Evolutionary conservation across 2,329 filamentous ascomycete genomes (phyloP).

Genomic region (Phialocephala subalpina): DNA sequence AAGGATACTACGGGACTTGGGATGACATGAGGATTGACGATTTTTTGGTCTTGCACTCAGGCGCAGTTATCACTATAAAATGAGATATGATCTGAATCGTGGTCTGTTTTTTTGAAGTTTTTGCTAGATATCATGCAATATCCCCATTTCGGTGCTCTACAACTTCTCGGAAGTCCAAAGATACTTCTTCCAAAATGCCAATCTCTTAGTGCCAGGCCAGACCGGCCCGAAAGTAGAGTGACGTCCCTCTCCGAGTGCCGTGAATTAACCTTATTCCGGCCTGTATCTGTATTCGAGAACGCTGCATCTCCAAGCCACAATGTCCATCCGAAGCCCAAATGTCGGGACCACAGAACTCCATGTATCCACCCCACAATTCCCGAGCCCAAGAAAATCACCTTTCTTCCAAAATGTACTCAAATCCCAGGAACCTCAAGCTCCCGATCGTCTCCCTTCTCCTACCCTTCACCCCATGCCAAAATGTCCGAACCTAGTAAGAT

Average conservation of each 20-base stretch:
- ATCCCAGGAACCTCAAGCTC: conserved; percentile 19
- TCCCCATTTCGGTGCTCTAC: not conserved
- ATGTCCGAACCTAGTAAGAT: not conserved
- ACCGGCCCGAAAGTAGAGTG: not conserved
- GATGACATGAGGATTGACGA: conserved; percentile 14
- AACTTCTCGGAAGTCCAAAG: not conserved
- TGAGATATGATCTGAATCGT: conserved; percentile 10
- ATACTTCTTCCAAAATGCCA: not conserved
- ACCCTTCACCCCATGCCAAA: too few relatives aligned
- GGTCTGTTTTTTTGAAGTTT: not conserved
- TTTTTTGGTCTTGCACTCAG: conserved; percentile 4
- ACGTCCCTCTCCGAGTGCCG: not conserved
- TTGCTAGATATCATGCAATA: not conserved
- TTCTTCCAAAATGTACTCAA: not conserved
- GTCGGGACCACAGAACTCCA: too few relatives aligned
- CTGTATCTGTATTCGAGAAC: not conserved
- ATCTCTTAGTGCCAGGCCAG: too few relatives aligned
- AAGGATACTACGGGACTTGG: conserved; percentile 27
- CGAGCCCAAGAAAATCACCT: not conserved
- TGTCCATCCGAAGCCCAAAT: not conserved
- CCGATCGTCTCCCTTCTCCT: too few relatives aligned
- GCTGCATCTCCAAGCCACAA: conserved; percentile 8
- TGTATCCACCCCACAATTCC: not conserved
- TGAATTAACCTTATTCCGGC: conserved; percentile 2
- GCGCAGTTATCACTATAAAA: not conserved